phyloP scores from a whole-genome alignment of 306 rosid species.

The Medicago lupulina region DNA sequence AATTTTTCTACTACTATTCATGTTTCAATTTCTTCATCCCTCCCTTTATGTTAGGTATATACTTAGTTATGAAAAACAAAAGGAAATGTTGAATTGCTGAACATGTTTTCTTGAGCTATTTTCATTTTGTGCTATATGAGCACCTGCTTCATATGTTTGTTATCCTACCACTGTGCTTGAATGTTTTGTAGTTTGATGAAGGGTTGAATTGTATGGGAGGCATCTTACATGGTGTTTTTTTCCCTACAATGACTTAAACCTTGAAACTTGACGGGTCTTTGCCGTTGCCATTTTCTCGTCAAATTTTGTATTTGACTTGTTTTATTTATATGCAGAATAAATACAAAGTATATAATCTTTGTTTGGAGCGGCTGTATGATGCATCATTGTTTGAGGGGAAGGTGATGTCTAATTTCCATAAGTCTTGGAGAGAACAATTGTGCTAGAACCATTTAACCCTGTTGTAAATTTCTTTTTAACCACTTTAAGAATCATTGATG shows the following conservation, averaged over 20 bases:
- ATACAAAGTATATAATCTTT: constrained; percentile 96
- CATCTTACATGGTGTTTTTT: constrained; percentile 28
- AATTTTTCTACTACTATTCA: constrained; percentile 7
- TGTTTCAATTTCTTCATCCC: background rate
- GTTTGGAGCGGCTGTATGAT: constrained; percentile 97
- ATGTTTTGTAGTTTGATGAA: constrained; percentile 19
- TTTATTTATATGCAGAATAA: constrained; percentile 66
- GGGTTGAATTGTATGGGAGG: constrained; percentile 11
- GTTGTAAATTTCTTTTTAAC: constrained; percentile 14
- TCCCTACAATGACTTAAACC: constrained; percentile 8
- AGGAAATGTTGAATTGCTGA: constrained; percentile 17
- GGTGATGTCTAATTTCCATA: constrained; percentile 58
- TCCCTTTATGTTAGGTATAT: constrained; percentile 9
- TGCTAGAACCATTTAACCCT: constrained; percentile 12
- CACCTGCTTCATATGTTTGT: constrained; percentile 12
- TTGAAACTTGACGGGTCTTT: constrained; percentile 16
- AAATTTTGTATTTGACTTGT: constrained; percentile 39
- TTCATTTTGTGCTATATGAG: constrained; percentile 11
- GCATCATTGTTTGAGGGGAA: constrained; percentile 97
- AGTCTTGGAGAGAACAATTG: constrained; percentile 27
- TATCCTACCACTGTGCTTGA: constrained; percentile 23
- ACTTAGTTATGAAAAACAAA: background rate
- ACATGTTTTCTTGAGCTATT: constrained; percentile 13
- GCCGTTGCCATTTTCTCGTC: constrained; percentile 28
- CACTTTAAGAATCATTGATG: constrained; percentile 9